Conservation (phyloP, 2,329 filamentous ascomycete genomes). For the Setomelanomma holmii region DNA sequence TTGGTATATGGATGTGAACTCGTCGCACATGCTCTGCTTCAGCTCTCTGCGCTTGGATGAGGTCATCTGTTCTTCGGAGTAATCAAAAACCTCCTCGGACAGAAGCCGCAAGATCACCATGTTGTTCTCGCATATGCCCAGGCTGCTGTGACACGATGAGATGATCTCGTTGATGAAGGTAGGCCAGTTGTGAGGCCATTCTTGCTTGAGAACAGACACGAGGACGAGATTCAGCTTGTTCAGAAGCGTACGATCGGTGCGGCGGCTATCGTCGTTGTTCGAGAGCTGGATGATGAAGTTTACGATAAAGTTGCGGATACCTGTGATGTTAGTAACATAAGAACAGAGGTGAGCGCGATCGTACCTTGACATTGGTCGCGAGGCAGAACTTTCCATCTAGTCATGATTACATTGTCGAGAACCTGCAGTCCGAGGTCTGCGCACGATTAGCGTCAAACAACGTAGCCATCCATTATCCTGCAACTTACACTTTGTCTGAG, state of each 20-base stretch:
- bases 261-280: constrained; percentile 84
- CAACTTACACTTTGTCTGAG: constrained; percentile 90
- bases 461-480: constrained; percentile 19
- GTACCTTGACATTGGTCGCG: constrained; percentile 92
- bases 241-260: constrained; percentile 83
- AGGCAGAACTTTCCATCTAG: constrained; percentile 97
- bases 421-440: constrained; percentile 92
- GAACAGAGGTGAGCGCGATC: constrained; percentile 24
- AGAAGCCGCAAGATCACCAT: constrained; percentile 96
- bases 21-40: constrained; percentile 98
- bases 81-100: constrained; percentile 98
- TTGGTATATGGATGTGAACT: constrained; percentile 98
- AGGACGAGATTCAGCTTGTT: constrained; percentile 99
- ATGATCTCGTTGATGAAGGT: constrained; percentile 99
- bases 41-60: constrained; percentile 94
- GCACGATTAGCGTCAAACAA: constrained; percentile 41
- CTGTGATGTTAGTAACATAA: constrained; percentile 55
- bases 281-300: constrained; percentile 98
- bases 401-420: constrained; percentile 97
- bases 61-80: constrained; percentile 99
- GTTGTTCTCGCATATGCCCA: constrained; percentile 99
- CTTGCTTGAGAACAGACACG: constrained; percentile 97
- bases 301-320: constrained; percentile 98
- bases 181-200: constrained; percentile 99
- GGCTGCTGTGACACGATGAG: constrained; percentile 89